A percentile compares a stretch with the other conserved stretches of the same genome.
Evolutionary conservation across 495 filamentous ascomycete species (phyloP).

Genomic region (Pseudotulostoma volvatum): DNA sequence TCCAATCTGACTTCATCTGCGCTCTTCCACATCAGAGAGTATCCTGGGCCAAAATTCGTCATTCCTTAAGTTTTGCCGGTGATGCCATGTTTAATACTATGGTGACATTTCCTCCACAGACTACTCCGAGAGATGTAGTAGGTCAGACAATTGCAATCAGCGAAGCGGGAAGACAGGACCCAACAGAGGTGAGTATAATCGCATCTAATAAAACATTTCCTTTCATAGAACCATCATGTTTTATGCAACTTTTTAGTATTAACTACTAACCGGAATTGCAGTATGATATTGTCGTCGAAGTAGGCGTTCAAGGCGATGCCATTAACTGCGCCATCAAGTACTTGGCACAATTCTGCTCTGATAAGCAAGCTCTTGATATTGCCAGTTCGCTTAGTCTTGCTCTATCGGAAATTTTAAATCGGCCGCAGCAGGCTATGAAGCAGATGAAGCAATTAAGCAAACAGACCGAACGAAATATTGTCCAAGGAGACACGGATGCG

Average conservation of each 20-base stretch:
- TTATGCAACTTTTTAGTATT: conserved; percentile 6
- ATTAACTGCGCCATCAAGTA: conserved; percentile 21
- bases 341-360: conserved; percentile 19
- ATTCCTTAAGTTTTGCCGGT: conserved; percentile 18
- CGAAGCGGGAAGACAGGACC: neutral
- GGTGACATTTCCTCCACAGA: too few species aligned
- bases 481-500: too few species aligned
- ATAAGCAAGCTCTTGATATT: conserved; percentile 17
- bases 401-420: conserved; percentile 13
- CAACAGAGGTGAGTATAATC: neutral
- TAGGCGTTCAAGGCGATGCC: conserved; percentile 15
- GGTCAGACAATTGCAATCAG: too few species aligned
- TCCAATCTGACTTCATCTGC: conserved; percentile 19
- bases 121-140: too few species aligned
- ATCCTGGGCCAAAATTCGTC: conserved; percentile 26
- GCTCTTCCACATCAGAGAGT: conserved; percentile 17
- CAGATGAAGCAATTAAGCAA: conserved; percentile 13
- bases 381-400: conserved; percentile 16
- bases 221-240: neutral
- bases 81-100: conserved; percentile 28
- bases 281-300: conserved; percentile 22
- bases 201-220: neutral
- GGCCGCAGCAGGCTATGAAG: conserved; percentile 5
- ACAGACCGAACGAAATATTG: too few species aligned
- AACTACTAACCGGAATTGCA: too few species aligned